Base-by-base conservation (phyloP, 1,284 basidiomycete genomes). In the Ustilago bromivora region DNA sequence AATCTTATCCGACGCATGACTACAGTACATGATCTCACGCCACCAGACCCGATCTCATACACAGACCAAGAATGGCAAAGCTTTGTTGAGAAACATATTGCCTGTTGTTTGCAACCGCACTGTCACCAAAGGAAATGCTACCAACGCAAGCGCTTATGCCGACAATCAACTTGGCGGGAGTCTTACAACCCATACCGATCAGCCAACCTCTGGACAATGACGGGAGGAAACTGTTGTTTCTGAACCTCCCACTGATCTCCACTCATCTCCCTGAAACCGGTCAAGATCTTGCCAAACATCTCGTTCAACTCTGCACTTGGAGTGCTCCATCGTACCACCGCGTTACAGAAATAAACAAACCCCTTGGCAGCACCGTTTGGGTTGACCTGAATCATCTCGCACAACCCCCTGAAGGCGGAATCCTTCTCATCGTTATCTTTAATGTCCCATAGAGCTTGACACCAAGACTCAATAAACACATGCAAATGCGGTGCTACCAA, bases 401-500 rank as follows among this genome's bases (percentile, higher is more conserved):
- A 99, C 82, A 99, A 90, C 2, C 97, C 97, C 67, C 95, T 90
- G 90, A 99, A 99, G 6, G 97, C 97, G n/a, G 95, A 97, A 85
- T 98, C 97, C 88, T 99, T 99, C 88, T 99, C 97, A 81, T 99
- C 96, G 84, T 99, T 99, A 86, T 99, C 97, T 81, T 97, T 93
- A 87, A 99, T 99, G 87, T 99, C 97, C 87, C 96, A 96, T 66
- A 99, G 88, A 9, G 96, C 95, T 81, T 95, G 93, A 87, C 96
- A 98, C 97, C 97, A 99, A 11, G 93, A 92, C 86, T 95, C 93
- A 10, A 95, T 94, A 87, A 97, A 99, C 77, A 94, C 92, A 7
- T 91, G 90, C 51, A 98, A 89, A 82, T 96, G 92, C 35, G 95
- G 95, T 15, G 96, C 95, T 46, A 99, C 94, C 31, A 94, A 87